A percentile compares a stretch with the other conserved stretches of the same genome.
These are phyloP conservation scores for Cytospora paraplurivora DNA, from an alignment of 2,329 filamentous ascomycete species.

Conservation along the genomic window DNA sequence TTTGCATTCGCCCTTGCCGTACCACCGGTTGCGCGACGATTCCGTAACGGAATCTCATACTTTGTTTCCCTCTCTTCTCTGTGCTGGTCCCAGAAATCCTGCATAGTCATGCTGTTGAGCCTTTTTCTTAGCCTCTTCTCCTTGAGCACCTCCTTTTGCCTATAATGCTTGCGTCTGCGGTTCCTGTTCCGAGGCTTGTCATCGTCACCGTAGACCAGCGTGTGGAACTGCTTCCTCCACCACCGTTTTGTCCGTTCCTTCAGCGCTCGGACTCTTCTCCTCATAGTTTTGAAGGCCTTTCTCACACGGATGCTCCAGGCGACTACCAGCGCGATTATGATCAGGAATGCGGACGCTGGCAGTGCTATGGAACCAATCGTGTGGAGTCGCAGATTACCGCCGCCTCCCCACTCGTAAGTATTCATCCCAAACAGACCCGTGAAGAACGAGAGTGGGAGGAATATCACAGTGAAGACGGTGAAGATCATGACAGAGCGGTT, in stretches of 20 bases:
- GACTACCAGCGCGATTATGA: slow-evolving; percentile 2
- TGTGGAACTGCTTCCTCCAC: slow-evolving; percentile 1
- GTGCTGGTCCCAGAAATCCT: slow-evolving; percentile 25
- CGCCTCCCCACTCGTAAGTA: slow-evolving; percentile 24
- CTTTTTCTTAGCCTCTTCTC: slow-evolving; percentile 13
- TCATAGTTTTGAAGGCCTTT: slow-evolving; percentile 3
- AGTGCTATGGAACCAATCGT: slow-evolving; percentile 22
- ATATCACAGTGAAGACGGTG: slow-evolving; percentile 39
- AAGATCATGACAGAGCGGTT: slow-evolving; percentile 38
- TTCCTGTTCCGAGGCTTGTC: neutral
- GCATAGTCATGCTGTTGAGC: slow-evolving; percentile 16
- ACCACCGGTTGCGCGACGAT: slow-evolving; percentile 4
- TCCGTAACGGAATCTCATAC: slow-evolving; percentile 17
- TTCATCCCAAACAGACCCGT: slow-evolving; percentile 32
- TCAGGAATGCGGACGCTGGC: slow-evolving; percentile 8
- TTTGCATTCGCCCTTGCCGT: slow-evolving; percentile 2
- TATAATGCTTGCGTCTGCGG: neutral
- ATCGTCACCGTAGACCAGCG: neutral
- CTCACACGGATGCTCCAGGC: slow-evolving; percentile 18
- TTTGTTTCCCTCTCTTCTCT: slow-evolving; percentile 12
- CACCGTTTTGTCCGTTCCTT: neutral
- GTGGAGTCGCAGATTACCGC: neutral
- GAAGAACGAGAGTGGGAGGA: slow-evolving; percentile 34
- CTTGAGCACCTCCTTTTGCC: neutral
- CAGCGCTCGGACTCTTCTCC: neutral